Percentiles rank a stretch among this genome's conserved stretches.
These are phyloP conservation scores for Cutaneotrichosporon spelunceum DNA, from an alignment of 1,284 basidiomycete genomes.

Conservation along the genomic window DNA sequence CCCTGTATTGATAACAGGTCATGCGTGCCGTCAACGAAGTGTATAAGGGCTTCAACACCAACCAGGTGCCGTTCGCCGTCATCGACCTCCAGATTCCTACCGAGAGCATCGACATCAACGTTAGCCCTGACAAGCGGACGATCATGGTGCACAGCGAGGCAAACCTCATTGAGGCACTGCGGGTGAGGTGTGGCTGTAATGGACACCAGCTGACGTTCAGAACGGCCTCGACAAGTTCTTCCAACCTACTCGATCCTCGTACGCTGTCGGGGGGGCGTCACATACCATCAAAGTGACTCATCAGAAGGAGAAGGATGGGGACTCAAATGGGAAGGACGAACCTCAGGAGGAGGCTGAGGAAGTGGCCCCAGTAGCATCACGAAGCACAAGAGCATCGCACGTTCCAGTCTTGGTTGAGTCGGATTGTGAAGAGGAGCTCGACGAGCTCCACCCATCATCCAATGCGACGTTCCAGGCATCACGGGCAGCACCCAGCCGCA, in stretches of 20 bases:
- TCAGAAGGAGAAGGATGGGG: conserved; percentile 10
- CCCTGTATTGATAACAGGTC: conserved; percentile 55
- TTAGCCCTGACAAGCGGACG: conserved; percentile 94
- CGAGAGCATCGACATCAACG: conserved; percentile 88
- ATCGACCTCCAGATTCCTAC: conserved; percentile 78
- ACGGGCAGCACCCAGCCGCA: background rate
- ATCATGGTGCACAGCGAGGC: conserved; percentile 87
- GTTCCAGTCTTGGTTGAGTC: conserved; percentile 9
- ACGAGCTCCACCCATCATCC: background rate
- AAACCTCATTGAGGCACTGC: conserved; percentile 72
- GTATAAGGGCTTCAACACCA: conserved; percentile 77
- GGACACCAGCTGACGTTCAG: conserved; percentile 52
- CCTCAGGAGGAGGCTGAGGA: conserved; percentile 16
- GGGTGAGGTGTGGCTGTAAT: conserved; percentile 55
- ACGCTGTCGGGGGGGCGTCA: conserved; percentile 56
- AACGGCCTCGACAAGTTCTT: conserved; percentile 63
- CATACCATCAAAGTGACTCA: conserved; percentile 31
- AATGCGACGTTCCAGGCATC: background rate
- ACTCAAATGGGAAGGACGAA: conserved; percentile 17
- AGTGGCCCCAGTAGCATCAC: background rate
- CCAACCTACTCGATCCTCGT: conserved; percentile 67
- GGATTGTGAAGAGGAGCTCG: conserved; percentile 14
- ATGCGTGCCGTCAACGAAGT: conserved; percentile 85
- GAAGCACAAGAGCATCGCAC: background rate
- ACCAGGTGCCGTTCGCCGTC: conserved; percentile 75